Percentiles rank a stretch among this genome's conserved stretches.
Evolutionary conservation across 805 yeast species (phyloP).

Genomic region (Lachancea mirantina): DNA sequence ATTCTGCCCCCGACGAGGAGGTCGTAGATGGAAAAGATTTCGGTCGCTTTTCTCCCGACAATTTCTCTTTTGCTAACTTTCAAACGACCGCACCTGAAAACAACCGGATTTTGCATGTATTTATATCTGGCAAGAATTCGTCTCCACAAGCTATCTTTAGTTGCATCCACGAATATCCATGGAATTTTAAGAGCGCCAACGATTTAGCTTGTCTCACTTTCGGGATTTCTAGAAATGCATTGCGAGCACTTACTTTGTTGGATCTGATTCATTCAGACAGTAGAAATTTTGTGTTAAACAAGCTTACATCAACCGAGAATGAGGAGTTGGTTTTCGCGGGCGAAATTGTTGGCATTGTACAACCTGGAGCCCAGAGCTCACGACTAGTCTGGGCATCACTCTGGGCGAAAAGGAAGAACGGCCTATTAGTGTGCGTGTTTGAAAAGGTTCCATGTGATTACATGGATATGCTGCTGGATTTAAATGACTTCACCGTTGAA

Average conservation of each 20-base stretch:
- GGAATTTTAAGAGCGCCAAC: conserved; percentile 77
- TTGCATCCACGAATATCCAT: conserved; percentile 65
- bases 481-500: conserved; percentile 24
- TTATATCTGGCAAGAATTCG: conserved; percentile 62
- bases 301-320: conserved; percentile 35
- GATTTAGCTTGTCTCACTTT: conserved; percentile 84
- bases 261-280: conserved; percentile 76
- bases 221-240: conserved; percentile 63
- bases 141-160: conserved; percentile 83
- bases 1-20: conserved; percentile 14
- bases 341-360: conserved; percentile 71
- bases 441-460: conserved; percentile 76
- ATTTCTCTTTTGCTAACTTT: conserved; percentile 5
- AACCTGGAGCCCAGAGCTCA: conserved; percentile 43
- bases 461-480: conserved; percentile 45
- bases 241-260: conserved; percentile 57
- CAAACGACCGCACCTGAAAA: conserved; percentile 5
- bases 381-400: conserved; percentile 75
- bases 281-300: conserved; percentile 57
- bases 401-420: conserved; percentile 79
- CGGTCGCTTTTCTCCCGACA: conserved; percentile 4
- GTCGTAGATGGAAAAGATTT: conserved; percentile 33
- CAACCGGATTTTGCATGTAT: conserved; percentile 49
- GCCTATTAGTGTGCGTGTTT: conserved; percentile 70
- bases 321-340: conserved; percentile 65